phyloP scores from a whole-genome alignment of 139 green algal genomes.

The Haematococcus sp. region DNA sequence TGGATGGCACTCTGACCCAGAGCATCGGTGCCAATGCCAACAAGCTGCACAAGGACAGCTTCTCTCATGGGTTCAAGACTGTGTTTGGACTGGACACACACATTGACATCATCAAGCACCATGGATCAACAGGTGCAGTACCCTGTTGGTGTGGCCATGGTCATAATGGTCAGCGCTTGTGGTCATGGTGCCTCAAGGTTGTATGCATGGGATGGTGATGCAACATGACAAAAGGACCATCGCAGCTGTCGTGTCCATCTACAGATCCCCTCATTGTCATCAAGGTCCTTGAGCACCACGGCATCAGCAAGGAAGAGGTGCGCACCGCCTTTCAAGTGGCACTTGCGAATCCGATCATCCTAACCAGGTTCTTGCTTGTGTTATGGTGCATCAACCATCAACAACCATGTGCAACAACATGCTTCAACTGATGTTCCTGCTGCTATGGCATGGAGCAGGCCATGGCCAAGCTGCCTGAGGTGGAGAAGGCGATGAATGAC shows the following conservation, averaged over 20 bases:
- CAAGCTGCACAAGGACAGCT: slow-evolving; percentile 61
- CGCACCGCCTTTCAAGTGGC: not conserved
- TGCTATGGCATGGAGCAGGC: slow-evolving; percentile 32
- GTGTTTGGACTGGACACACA: slow-evolving; percentile 38
- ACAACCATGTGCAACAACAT: not conserved
- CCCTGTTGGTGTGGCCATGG: too few species aligned
- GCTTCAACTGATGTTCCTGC: not conserved
- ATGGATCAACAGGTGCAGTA: not conserved
- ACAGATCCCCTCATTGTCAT: slow-evolving; percentile 59
- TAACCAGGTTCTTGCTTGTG: not conserved
- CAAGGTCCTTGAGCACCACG: slow-evolving; percentile 53
- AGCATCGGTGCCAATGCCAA: slow-evolving; percentile 44
- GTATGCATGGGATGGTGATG: too few species aligned
- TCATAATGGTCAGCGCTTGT: too few species aligned
- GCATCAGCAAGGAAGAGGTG: slow-evolving; percentile 53
- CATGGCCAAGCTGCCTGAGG: slow-evolving; percentile 34
- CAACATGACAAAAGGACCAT: too few species aligned
- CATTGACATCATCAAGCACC: slow-evolving; percentile 28
- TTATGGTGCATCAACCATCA: not conserved
- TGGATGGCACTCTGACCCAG: slow-evolving; percentile 64
- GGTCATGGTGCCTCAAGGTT: too few species aligned
- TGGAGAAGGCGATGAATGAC: slow-evolving; percentile 42
- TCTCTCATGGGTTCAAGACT: slow-evolving; percentile 44
- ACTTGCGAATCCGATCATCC: not conserved
- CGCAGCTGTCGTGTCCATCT: slow-evolving; percentile 2